phyloP scores from a whole-genome alignment of 306 rosid genomes.

The Cicer chorassanicum region DNA sequence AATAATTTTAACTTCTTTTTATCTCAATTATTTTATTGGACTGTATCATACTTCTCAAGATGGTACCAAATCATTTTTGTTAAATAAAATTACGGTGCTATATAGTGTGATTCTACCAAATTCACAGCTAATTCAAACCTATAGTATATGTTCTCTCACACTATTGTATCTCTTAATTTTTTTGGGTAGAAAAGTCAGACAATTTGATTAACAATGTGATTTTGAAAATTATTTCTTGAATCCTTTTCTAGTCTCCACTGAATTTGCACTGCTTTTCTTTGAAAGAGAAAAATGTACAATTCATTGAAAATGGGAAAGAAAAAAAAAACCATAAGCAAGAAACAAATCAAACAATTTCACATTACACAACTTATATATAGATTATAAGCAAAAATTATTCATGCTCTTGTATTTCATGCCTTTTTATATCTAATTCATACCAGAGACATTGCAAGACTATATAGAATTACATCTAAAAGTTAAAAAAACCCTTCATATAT shows the following conservation, averaged over 20 bases:
- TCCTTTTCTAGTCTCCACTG: background rate
- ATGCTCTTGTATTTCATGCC: slow-evolving; percentile 37
- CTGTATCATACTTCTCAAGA: too few species aligned
- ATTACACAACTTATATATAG: slow-evolving; percentile 43
- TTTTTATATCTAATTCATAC: slow-evolving; percentile 28
- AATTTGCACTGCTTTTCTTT: background rate
- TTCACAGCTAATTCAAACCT: background rate
- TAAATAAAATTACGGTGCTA: too few species aligned
- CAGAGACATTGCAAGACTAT: slow-evolving; percentile 33
- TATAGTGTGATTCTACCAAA: too few species aligned
- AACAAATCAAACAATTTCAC: slow-evolving; percentile 25
- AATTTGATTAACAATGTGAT: background rate
- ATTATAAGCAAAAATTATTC: slow-evolving; percentile 43
- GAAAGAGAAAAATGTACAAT: slow-evolving; percentile 7
- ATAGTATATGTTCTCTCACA: background rate
- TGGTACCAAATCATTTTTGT: too few species aligned
- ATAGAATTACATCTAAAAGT: slow-evolving; percentile 28
- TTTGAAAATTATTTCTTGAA: background rate
- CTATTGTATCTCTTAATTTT: background rate
- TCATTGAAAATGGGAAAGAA: background rate
- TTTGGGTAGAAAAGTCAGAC: background rate
- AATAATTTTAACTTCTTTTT: too few species aligned
- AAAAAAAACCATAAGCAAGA: background rate
- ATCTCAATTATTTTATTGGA: too few species aligned
- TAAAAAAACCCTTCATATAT: slow-evolving; percentile 31